Evolutionary conservation across 148 eudicot genomes (phyloP), one percentile per base, ranked within the genome.

Genomic region (Polygonum aviculare): DNA sequence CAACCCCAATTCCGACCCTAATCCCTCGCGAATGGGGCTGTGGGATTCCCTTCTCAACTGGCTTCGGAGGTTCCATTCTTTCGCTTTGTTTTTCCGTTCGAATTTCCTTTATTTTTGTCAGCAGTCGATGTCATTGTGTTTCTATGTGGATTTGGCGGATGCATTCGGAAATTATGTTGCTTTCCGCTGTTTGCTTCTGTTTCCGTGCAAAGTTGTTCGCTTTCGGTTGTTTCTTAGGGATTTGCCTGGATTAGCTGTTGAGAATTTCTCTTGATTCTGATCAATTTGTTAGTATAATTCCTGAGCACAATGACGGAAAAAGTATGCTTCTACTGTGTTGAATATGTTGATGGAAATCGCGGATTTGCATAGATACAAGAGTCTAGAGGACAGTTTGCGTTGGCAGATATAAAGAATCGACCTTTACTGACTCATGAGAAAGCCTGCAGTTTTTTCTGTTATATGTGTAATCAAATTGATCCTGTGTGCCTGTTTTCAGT

Each of bases 41-140:
- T 90, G 90, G 91, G 94, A 90, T 81, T 81, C 93, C 21, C 74
- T 92, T 19, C 91, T 92, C 70, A 88, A 86, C 59, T 92, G 97
- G 97, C 94, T 92, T 12, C 81, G 97, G 19, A 92, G 97, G 97
- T 90, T 78, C 4, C 10, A 67, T 67, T 67, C 1, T 22, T 45
- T 38, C 72, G 45, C 44, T 38, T 5, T 67, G 2, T 63, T 8
- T 19, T 54, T 54, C n/a, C 9, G 59, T 54, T 4, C 2, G 69
- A 31, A 26, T 19, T 8, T 62, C 69, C 67, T 57, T 19, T 21
- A 54, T 54, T 62, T 11, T 62, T 6, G 39, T 62, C 69, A 57
- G 33, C 12, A 57, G 3, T 21, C 12, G 35, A 7, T 57, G 26
- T 33, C 63, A 57, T 33, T 63, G 5, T 63, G 4, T 63, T 67